Percentiles rank a stretch among this genome's conserved stretches.
These are phyloP conservation scores for Neopestalotiopsis clavispora DNA, from an alignment of 2,329 filamentous ascomycete genomes.

Conservation along the genomic window DNA sequence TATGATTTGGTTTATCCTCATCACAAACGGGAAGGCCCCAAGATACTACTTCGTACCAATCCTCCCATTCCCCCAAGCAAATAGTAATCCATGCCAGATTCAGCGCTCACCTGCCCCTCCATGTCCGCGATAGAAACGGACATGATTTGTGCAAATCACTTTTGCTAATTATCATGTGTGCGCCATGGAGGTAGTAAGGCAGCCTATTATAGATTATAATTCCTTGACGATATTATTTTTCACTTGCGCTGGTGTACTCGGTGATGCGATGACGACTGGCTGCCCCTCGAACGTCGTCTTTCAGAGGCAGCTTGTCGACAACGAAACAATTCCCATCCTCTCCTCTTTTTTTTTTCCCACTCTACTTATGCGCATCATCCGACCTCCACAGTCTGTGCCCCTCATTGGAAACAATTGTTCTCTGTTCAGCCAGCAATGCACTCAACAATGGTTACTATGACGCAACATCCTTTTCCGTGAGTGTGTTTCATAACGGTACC, in stretches of 20 bases:
- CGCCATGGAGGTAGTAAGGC: too few species aligned
- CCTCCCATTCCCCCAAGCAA: too few species aligned
- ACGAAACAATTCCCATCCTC: neutral
- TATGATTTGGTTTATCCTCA: neutral
- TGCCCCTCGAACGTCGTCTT: neutral
- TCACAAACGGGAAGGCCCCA: neutral
- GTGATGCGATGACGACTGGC: neutral
- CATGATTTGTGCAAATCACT: neutral
- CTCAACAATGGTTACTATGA: neutral
- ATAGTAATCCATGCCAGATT: neutral
- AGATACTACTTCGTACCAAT: neutral
- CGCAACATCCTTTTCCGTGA: neutral
- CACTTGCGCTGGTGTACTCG: neutral
- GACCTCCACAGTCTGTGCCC: neutral
- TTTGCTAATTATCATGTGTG: neutral
- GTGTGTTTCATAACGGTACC: neutral
- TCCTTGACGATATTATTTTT: too few species aligned
- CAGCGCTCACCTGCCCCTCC: slow-evolving; percentile 13
- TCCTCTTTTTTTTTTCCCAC: neutral
- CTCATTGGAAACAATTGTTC: neutral
- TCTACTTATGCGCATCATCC: neutral
- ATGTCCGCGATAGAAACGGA: neutral
- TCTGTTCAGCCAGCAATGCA: neutral
- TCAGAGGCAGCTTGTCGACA: neutral
- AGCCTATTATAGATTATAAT: too few species aligned